Conservation (phyloP, 805 yeast species). For the Kregervanrija pseudodelftensis region DNA sequence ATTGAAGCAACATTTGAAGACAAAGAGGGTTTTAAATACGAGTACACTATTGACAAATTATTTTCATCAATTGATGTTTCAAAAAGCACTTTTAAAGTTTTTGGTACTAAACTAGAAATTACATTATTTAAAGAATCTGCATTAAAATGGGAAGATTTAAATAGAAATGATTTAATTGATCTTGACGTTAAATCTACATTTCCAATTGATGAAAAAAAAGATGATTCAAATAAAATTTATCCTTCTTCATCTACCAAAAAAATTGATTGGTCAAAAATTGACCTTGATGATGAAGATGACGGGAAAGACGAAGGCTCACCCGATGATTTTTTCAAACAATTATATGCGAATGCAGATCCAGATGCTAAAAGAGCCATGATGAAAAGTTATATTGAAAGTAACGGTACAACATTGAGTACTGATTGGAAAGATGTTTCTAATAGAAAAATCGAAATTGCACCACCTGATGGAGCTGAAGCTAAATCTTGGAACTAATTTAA, state of each 20-base stretch:
- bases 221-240: neutral
- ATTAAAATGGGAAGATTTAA: slow-evolving; percentile 4
- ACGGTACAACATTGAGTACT: slow-evolving; percentile 89
- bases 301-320: slow-evolving; percentile 43
- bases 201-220: neutral
- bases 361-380: slow-evolving; percentile 92
- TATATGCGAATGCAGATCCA: slow-evolving; percentile 76
- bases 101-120: slow-evolving; percentile 66
- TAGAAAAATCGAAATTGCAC: slow-evolving; percentile 54
- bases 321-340: slow-evolving; percentile 63
- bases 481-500: slow-evolving; percentile 36
- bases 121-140: slow-evolving; percentile 5
- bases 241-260: slow-evolving; percentile 60
- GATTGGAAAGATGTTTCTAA: slow-evolving; percentile 84
- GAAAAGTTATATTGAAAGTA: slow-evolving; percentile 90
- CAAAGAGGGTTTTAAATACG: slow-evolving; percentile 40
- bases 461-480: slow-evolving; percentile 70
- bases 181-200: neutral
- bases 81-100: slow-evolving; percentile 42
- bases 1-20: slow-evolving; percentile 42
- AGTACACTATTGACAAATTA: slow-evolving; percentile 48
- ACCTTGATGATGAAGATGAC: slow-evolving; percentile 30
- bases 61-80: slow-evolving; percentile 42
- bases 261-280: slow-evolving; percentile 64
- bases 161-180: neutral